Evolutionary conservation across 1,284 basidiomycete species (phyloP), one percentile per base, ranked within the genome.

Genomic region (Austroboletus novae-zelandiae): DNA sequence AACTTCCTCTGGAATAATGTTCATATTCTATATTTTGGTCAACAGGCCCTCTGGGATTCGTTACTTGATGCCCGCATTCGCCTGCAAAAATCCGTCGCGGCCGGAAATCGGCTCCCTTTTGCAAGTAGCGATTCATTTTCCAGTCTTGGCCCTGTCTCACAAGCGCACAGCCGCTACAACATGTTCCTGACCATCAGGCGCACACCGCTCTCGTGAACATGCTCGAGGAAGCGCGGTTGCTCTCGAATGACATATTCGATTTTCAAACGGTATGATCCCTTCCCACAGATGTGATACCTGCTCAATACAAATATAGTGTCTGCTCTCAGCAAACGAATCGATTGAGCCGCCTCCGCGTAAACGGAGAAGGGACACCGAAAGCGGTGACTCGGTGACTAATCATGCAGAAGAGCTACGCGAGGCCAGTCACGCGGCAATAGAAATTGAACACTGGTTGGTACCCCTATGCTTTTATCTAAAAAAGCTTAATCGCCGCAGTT

Each of bases 61-160:
- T 74, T 97, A 32, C 77, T 97, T 34, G 91, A 95, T 62, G 81
- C 89, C 17, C 83, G 94, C 34, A 98, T 98, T 66, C 85, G 86
- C 29, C 70, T 96, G 47, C 94, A 97, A 71, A 97, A 94, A 72
- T 80, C 84, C 20, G 74, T 85, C 41, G 65, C 73, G 1, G 74
- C 84, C 11, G 76, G 83, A 5, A 89, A 91, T 61, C 69, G 75
- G 48, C 73, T 94, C 13, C 80, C 83, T 43, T 59, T 56, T 27
- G 82, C 81, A 61, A 56, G 77, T 71, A 35, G 40, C 48, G 34
- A 14, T 47, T 43, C 27, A 20, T 55, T 30, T 41, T 36, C 50
- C 39, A 51, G 69, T 34, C 56, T 46, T 52, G 57, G 48, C 31
- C 27, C 30, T 9, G 9, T 55, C 54, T 62, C 51, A 66, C 41